Base-by-base conservation (phyloP, 768 basidiomycete species). In the Phlebiopsis gigantea region DNA sequence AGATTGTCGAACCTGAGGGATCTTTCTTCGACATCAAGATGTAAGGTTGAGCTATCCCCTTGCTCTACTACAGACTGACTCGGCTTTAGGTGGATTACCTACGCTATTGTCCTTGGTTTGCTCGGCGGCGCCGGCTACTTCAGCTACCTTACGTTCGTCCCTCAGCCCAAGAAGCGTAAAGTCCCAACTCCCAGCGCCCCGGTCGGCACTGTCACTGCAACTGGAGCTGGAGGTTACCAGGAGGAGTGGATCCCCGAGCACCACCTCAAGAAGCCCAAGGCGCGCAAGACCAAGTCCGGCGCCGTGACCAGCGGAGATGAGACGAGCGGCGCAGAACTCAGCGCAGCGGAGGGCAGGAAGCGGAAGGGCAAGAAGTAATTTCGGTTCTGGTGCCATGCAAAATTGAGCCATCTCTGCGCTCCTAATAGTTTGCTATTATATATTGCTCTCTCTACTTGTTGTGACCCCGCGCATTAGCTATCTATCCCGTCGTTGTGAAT, bases 231-330 rank as follows among this genome's bases (percentile, higher is more conserved):
- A 39, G 85, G 83, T 44, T 92, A 93, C 62, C 83, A 89, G 65
- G 88, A 93, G 66, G 91, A 93, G 65, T 93, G 91, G 91, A 93
- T 93, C 62, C 91, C 91, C n/a, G 87, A 88, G 62, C 88, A 91
- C 65, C 91, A 93, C 64, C 74, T 91, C 59, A 87, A 81, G 75
- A 88, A 88, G 69, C 56, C 72, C 29, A 89, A 82, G 68, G 68
- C 71, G 17, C 77, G 79, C 60, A 77, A 77, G 66, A 71, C 70
- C 39, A 77, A 74, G 25, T 58, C 75, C 56, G 88, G 81, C 21
- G 88, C 85, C 46, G 87, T 88, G 55, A 63, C 80, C 28, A 89
- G 87, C 56, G 83, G 79, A 19, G 80, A 73, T 2, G 88, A 90
- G 69, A 72, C 77, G 17, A 88, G 85, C 55, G 82, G 66, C 5